Conservation (phyloP, 495 filamentous ascomycete species). For the Neurospora sp. region DNA sequence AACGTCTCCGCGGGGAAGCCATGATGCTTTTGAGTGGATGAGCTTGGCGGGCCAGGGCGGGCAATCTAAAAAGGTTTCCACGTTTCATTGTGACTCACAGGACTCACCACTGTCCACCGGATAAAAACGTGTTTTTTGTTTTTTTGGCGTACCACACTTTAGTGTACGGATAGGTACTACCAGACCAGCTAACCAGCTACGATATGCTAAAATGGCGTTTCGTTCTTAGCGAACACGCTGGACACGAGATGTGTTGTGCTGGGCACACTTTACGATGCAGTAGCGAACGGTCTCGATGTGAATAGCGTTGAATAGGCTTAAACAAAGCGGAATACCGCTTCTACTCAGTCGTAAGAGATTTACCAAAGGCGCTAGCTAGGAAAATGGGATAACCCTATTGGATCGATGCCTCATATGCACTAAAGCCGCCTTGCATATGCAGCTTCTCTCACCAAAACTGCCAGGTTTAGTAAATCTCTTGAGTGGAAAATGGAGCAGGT, state of each 20-base stretch:
- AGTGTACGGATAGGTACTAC: not conserved
- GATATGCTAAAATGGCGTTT: not conserved
- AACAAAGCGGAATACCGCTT: not conserved
- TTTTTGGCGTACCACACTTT: not conserved
- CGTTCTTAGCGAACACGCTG: not conserved
- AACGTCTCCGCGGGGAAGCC: not conserved
- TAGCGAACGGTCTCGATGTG: not conserved
- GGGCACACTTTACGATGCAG: not conserved
- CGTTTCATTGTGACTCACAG: not conserved
- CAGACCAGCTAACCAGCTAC: not conserved
- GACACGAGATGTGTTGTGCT: not conserved
- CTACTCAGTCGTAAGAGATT: too few relatives aligned
- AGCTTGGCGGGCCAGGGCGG: not conserved
- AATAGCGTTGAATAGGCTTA: not conserved
- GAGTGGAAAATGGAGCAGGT: too few relatives aligned
- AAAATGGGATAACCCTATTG: too few relatives aligned
- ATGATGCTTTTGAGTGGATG: not conserved
- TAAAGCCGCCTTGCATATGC: too few relatives aligned
- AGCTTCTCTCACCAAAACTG: too few relatives aligned
- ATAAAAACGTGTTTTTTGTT: not conserved
- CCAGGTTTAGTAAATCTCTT: too few relatives aligned
- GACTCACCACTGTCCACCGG: not conserved
- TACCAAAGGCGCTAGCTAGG: too few relatives aligned
- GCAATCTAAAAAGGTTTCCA: not conserved
- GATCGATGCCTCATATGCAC: too few relatives aligned